These are phyloP conservation scores for Penicillium paxilli DNA, from an alignment of 495 filamentous ascomycete genomes.

Conservation along the genomic window DNA sequence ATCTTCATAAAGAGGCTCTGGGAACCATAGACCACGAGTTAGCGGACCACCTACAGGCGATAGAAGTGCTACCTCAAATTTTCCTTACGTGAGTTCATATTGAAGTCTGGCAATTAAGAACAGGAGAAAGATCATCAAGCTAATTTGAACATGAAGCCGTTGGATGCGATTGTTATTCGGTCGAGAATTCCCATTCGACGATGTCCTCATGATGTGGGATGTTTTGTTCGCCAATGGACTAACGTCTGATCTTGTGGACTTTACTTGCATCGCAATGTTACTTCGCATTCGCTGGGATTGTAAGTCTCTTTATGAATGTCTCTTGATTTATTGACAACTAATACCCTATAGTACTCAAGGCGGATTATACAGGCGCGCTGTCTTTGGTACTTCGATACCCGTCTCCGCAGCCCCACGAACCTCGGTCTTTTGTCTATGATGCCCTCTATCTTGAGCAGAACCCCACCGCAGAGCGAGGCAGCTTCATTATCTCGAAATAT, in stretches of 20 bases:
- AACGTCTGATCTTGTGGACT: conserved; percentile 76
- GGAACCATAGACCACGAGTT: conserved; percentile 78
- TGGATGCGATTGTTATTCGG: conserved; percentile 96
- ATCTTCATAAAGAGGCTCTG: conserved; percentile 81
- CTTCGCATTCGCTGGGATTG: conserved; percentile 88
- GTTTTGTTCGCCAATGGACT: conserved; percentile 86
- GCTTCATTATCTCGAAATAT: conserved; percentile 78
- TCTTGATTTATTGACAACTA: conserved; percentile 10
- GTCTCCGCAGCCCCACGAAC: conserved; percentile 59
- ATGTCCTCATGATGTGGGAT: conserved; percentile 87
- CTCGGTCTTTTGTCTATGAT: conserved; percentile 81
- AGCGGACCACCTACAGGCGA: conserved; percentile 74
- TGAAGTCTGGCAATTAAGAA: background rate
- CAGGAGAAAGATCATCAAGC: background rate
- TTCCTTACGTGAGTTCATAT: conserved; percentile 73
- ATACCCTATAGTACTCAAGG: conserved; percentile 65
- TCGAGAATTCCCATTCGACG: conserved; percentile 86
- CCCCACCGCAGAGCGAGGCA: conserved; percentile 68
- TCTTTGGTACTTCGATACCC: conserved; percentile 80
- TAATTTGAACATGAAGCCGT: conserved; percentile 54
- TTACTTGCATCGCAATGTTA: conserved; percentile 92
- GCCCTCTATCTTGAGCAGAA: conserved; percentile 83
- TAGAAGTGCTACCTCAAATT: conserved; percentile 93
- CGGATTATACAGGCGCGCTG: conserved; percentile 82
- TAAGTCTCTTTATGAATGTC: conserved; percentile 42